Percentiles rank a stretch among this genome's conserved stretches.
Evolutionary conservation across 192 early-diverging fungal species (phyloP).

Genomic region (Rhizoclosmatium globosum): DNA sequence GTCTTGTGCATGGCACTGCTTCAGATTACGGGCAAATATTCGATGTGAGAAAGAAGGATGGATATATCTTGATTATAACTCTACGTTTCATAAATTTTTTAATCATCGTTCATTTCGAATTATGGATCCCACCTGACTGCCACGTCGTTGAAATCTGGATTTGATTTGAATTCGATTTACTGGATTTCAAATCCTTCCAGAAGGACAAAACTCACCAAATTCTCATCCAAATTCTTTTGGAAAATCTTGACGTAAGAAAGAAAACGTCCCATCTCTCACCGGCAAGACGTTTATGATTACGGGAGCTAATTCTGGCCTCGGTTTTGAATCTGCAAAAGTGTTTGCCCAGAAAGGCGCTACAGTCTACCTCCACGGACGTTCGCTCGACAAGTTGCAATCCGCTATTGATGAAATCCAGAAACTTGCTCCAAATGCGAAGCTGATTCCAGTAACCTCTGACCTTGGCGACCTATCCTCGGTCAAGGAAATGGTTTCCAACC

Average conservation of each 20-base stretch:
- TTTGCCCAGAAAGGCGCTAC: conserved; percentile 39
- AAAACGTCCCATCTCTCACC: conserved; percentile 36
- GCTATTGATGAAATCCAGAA: conserved; percentile 41
- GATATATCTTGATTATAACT: too few species aligned
- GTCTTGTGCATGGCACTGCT: too few species aligned
- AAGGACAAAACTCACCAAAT: too few species aligned
- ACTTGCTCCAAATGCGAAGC: conserved; percentile 28
- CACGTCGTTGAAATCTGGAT: too few species aligned
- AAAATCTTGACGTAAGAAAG: neutral
- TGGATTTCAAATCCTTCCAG: too few species aligned
- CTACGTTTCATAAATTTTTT: too few species aligned
- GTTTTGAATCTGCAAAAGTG: conserved; percentile 32
- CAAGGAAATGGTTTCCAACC: conserved; percentile 30
- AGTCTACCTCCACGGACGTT: conserved; percentile 35
- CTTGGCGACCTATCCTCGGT: conserved; percentile 8
- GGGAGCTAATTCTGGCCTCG: conserved; percentile 47
- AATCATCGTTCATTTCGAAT: too few species aligned
- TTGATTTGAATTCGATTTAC: too few species aligned
- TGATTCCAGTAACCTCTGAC: conserved; percentile 24
- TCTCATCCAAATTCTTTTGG: too few species aligned
- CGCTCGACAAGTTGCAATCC: conserved; percentile 33
- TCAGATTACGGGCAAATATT: too few species aligned
- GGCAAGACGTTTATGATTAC: conserved; percentile 42
- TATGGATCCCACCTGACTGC: too few species aligned
- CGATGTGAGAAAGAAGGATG: too few species aligned